These are phyloP conservation scores for Sicyos edulis DNA, from an alignment of 306 rosid species.

Conservation along the genomic window DNA sequence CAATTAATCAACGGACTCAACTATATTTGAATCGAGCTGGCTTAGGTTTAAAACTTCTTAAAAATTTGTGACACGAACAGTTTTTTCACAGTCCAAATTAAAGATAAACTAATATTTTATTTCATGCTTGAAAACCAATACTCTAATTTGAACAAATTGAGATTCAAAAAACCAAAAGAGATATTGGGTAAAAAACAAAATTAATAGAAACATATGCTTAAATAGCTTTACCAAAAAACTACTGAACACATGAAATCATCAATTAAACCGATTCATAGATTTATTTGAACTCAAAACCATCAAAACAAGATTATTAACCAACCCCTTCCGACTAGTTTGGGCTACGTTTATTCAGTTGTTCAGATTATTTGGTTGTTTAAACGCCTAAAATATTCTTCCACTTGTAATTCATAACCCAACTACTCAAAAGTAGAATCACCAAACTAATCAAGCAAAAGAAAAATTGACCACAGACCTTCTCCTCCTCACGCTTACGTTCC, in stretches of 20 bases:
- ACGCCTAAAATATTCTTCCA: not conserved
- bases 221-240: not conserved
- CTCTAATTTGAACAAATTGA: no score
- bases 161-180: no score
- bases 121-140: no score
- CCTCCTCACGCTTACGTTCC: conserved; percentile 97
- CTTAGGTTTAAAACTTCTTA: no score
- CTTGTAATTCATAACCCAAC: not conserved
- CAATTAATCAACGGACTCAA: no score
- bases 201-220: no score
- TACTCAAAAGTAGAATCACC: not conserved
- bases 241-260: not conserved
- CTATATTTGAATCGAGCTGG: no score
- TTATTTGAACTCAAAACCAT: not conserved
- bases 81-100: no score
- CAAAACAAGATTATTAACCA: conserved; percentile 1
- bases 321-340: not conserved
- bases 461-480: conserved; percentile 49
- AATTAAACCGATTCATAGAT: no score
- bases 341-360: not conserved
- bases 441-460: conserved; percentile 13
- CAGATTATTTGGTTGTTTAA: not conserved
- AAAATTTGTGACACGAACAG: no score
- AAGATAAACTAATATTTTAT: no score
- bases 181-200: no score